phyloP scores from a whole-genome alignment of 352 stramenopile species.

The Phytophthora pinifolia region DNA sequence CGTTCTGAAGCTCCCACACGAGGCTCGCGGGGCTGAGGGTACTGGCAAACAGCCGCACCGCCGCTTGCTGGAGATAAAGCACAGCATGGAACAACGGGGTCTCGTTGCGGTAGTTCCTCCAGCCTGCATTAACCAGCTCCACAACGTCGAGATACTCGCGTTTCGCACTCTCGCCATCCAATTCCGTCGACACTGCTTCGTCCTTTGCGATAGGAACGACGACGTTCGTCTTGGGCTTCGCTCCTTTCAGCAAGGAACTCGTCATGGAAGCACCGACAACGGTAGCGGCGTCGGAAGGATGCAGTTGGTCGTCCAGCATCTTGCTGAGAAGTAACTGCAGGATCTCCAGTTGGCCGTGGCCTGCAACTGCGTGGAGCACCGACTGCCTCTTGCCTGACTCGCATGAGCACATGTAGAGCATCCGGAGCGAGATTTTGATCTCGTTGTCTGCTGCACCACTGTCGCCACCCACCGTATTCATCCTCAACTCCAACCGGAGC shows the following conservation, averaged over 20 bases:
- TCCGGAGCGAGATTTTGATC: conserved; percentile 18
- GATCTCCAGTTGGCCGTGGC: conserved; percentile 54
- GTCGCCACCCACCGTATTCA: conserved; percentile 5
- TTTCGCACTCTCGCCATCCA: neutral
- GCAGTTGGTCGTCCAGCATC: conserved; percentile 44
- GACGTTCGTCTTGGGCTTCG: conserved; percentile 22
- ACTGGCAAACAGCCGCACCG: conserved; percentile 37
- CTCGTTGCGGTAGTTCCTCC: conserved; percentile 69
- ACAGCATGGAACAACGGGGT: conserved; percentile 66
- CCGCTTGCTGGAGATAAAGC: conserved; percentile 50
- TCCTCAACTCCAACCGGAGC: conserved; percentile 28
- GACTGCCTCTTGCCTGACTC: conserved; percentile 67
- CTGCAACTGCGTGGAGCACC: conserved; percentile 60
- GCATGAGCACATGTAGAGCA: conserved; percentile 66
- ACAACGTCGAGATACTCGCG: conserved; percentile 25
- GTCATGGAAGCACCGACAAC: conserved; percentile 11
- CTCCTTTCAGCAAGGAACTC: conserved; percentile 14
- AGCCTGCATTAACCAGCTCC: conserved; percentile 36
- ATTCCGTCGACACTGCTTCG: neutral
- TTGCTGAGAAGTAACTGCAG: conserved; percentile 49
- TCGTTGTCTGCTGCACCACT: conserved; percentile 13
- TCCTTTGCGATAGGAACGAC: conserved; percentile 24
- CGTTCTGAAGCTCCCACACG: conserved; percentile 52
- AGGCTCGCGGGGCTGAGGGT: conserved; percentile 46
- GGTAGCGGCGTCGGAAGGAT: conserved; percentile 20